phyloP scores from a whole-genome alignment of 805 yeast species.

The Monosporozyma yasuniensis region DNA sequence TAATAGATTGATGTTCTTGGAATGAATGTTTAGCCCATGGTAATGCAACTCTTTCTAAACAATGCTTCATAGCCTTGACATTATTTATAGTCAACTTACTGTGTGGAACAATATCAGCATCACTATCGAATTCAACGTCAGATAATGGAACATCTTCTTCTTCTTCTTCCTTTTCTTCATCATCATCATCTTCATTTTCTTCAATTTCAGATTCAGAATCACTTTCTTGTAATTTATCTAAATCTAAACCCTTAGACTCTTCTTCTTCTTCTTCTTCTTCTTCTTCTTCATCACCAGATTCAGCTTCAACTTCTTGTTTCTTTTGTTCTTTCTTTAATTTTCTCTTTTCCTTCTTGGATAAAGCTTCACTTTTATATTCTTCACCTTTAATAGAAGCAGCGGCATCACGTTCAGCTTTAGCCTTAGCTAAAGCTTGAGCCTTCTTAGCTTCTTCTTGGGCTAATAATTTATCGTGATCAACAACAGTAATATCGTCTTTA shows the following conservation, averaged over 20 bases:
- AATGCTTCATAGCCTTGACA: constrained; percentile 66
- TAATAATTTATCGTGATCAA: constrained; percentile 27
- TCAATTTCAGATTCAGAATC: constrained; percentile 34
- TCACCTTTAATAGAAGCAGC: constrained; percentile 13
- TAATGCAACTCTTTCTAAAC: constrained; percentile 56
- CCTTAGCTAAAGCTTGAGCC: constrained; percentile 9
- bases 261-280: constrained; percentile 39
- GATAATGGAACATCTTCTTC: constrained; percentile 81
- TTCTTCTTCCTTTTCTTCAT: constrained; percentile 53
- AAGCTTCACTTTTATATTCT: constrained; percentile 35
- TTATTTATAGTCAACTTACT: constrained; percentile 86
- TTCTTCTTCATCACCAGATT: constrained; percentile 32
- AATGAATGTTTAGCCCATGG: constrained; percentile 57
- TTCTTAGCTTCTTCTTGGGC: constrained; percentile 11
- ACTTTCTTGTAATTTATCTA: constrained; percentile 42
- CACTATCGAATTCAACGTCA: constrained; percentile 87
- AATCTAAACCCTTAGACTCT: constrained; percentile 39
- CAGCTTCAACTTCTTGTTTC: constrained; percentile 13
- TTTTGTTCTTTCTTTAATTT: constrained; percentile 42
- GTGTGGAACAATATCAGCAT: constrained; percentile 88
- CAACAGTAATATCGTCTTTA: constrained; percentile 26
- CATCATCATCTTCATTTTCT: constrained; percentile 39
- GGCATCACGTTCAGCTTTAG: constrained; percentile 9
- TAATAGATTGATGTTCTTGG: constrained; percentile 73
- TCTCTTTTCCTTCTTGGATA: constrained; percentile 59